Percentiles rank a stretch among this genome's conserved stretches.
phyloP scores from a whole-genome alignment of 2,329 filamentous ascomycete species.

The Plectosphaerella cucumerina region DNA sequence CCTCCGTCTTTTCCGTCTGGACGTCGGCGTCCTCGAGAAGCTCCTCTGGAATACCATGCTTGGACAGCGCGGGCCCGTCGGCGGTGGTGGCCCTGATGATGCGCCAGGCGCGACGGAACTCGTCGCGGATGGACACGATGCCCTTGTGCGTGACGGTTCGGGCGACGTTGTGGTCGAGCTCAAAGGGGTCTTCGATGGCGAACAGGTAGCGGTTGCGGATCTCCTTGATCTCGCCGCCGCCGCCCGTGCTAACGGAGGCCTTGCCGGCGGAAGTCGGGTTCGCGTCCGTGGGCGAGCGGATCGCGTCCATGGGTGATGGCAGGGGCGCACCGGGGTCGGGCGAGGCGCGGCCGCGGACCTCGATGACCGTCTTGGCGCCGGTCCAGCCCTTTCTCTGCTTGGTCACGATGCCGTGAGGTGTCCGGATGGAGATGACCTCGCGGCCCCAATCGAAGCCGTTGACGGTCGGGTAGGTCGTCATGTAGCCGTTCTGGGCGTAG shows the following conservation, averaged over 20 bases:
- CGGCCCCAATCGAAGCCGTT: conserved; percentile 75
- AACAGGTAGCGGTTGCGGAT: conserved; percentile 78
- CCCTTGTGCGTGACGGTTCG: conserved; percentile 80
- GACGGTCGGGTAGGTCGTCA: conserved; percentile 41
- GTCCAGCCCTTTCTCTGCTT: conserved; percentile 85
- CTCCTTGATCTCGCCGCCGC: conserved; percentile 52
- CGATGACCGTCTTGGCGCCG: conserved; percentile 63
- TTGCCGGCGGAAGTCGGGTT: conserved; percentile 3
- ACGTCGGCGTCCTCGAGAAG: conserved; percentile 49
- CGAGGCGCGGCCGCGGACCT: conserved; percentile 8
- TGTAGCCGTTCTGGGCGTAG: conserved; percentile 60
- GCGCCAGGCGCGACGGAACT: conserved; percentile 76
- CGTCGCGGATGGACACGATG: conserved; percentile 76
- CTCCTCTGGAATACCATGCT: conserved; percentile 31
- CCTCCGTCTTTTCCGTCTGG: conserved; percentile 26
- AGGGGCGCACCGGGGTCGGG: conserved; percentile 1
- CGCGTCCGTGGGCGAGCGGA: not conserved
- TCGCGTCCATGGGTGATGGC: not conserved
- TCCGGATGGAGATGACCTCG: conserved; percentile 75
- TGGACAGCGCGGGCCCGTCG: conserved; percentile 18
- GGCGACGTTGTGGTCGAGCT: conserved; percentile 82
- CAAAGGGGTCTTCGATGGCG: conserved; percentile 89
- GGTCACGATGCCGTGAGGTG: conserved; percentile 61
- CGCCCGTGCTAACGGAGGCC: not conserved
- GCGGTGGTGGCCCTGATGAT: conserved; percentile 56